Base-by-base conservation (phyloP, 805 yeast species). In the Vanderwaltozyma tropicalis region DNA sequence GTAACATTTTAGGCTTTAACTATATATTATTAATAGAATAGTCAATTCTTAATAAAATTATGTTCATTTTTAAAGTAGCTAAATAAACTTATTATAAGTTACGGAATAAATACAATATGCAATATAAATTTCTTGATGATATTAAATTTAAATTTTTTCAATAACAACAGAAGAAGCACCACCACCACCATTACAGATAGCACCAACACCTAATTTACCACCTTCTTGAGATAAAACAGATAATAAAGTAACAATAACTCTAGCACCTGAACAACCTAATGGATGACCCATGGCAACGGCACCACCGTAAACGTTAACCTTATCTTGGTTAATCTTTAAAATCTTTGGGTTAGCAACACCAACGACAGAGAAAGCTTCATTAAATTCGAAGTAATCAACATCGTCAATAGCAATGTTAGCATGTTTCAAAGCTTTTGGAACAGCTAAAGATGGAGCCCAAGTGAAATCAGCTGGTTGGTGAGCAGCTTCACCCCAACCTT, bases 161-260 rank as follows among this genome's bases (percentile, higher is more conserved):
- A 92, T 74, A 44, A 92, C 85, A 53, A 92, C 69, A 19, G 97
- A 80, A 40, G 95, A 81, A 35, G 96, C 97, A 61, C 98, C 99
- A 61, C 99, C 99, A 56, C 99, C 99, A 70, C 99, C 98, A 64
- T 92, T 92, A 74, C 98, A 92, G 59, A 92, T 80, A 62, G 86
- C 96, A 53, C 96, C 96, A 49, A 78, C 86, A 62, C 99, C 99
- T 50, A 78, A 63, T 67, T 80, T 85, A 51, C 89, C 94, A 39
- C 65, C 65, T 70, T 92, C 97, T 68, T 89, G 96, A 28, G 64
- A 48, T 57, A 92, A 74, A 14, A 88, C 87, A 35, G 86, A 74
- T 41, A 78, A 54, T 62, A 92, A 72, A 21, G 98, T 92, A 48
- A 85, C 88, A 41, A 92, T 76, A 54, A 92, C 74, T 71, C 96